These are phyloP conservation scores for Phaeosphaeria sp. DNA, from an alignment of 2,329 filamentous ascomycete genomes.

Conservation along the genomic window DNA sequence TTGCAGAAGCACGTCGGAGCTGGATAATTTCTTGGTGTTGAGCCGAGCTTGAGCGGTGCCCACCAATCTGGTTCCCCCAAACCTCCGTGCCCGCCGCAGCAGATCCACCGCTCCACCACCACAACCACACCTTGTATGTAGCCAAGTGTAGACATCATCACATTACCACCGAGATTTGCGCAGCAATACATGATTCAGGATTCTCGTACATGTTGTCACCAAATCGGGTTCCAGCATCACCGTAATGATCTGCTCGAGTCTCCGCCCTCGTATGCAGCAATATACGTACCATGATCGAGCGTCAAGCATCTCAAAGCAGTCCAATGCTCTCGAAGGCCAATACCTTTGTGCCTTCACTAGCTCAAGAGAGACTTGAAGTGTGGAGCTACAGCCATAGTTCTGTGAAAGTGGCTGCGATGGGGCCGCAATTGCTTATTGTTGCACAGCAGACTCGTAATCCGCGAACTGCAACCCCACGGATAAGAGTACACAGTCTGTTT, in stretches of 20 bases:
- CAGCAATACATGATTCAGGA: too few species aligned
- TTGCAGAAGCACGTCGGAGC: constrained; percentile 48
- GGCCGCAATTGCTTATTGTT: not conserved
- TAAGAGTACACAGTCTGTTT: not conserved
- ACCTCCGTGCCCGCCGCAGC: not conserved
- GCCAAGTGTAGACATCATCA: not conserved
- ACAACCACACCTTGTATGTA: not conserved
- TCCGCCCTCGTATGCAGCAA: too few species aligned
- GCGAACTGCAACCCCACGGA: not conserved
- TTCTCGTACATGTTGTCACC: too few species aligned
- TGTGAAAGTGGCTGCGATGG: not conserved
- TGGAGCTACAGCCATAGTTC: too few species aligned
- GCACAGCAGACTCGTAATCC: not conserved
- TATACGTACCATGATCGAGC: too few species aligned
- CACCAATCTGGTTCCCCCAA: not conserved
- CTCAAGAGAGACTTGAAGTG: too few species aligned
- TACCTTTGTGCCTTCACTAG: too few species aligned
- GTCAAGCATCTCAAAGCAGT: too few species aligned
- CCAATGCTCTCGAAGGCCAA: too few species aligned
- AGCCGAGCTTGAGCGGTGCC: not conserved
- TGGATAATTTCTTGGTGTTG: constrained; percentile 4
- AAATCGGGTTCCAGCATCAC: not conserved
- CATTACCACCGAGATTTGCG: too few species aligned
- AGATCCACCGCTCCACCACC: not conserved
- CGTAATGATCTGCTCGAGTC: too few species aligned